Percentiles rank a stretch among this genome's conserved stretches.
Evolutionary conservation across 371 early-diverging fungal species (phyloP).

Genomic region (Saksenaea oblongispora): DNA sequence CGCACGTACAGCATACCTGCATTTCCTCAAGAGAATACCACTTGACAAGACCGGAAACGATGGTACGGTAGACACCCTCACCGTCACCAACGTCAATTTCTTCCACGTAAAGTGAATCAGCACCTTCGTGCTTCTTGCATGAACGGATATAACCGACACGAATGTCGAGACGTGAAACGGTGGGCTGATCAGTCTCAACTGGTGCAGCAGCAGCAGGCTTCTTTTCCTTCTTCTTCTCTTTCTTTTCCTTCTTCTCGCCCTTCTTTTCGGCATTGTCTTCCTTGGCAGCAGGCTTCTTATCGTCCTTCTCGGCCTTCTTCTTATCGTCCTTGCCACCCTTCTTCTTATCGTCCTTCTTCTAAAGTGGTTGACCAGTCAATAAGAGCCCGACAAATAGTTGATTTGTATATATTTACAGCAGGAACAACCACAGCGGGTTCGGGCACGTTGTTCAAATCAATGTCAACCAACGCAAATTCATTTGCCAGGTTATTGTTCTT

Average conservation of each 20-base stretch:
- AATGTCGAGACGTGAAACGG: conserved; percentile 84
- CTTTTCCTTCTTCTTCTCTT: conserved; percentile 43
- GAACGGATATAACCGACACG: conserved; percentile 88
- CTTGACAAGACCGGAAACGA: conserved; percentile 93
- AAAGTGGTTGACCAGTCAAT: not conserved
- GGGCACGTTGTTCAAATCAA: conserved; percentile 60
- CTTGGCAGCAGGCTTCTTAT: conserved; percentile 28
- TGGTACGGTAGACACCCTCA: conserved; percentile 83
- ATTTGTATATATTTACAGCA: conserved; percentile 26
- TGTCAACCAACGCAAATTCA: conserved; percentile 54
- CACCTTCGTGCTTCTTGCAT: conserved; percentile 89
- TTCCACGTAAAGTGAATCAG: conserved; percentile 94
- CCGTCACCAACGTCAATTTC: conserved; percentile 84
- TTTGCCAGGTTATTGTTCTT: conserved; percentile 43
- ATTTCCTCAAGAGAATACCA: conserved; percentile 89
- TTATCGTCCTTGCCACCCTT: conserved; percentile 40
- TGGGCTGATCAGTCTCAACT: conserved; percentile 61
- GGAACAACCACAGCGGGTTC: conserved; percentile 46
- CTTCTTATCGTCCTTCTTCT: conserved; percentile 42
- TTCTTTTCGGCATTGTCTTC: conserved; percentile 39
- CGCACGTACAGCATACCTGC: conserved; percentile 43
- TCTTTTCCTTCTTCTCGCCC: conserved; percentile 67
- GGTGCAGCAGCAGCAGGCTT: conserved; percentile 44
- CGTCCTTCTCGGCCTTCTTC: conserved; percentile 29
- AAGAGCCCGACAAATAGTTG: not conserved